phyloP scores from a whole-genome alignment of 495 filamentous ascomycete genomes.

The Neurospora sp. region DNA sequence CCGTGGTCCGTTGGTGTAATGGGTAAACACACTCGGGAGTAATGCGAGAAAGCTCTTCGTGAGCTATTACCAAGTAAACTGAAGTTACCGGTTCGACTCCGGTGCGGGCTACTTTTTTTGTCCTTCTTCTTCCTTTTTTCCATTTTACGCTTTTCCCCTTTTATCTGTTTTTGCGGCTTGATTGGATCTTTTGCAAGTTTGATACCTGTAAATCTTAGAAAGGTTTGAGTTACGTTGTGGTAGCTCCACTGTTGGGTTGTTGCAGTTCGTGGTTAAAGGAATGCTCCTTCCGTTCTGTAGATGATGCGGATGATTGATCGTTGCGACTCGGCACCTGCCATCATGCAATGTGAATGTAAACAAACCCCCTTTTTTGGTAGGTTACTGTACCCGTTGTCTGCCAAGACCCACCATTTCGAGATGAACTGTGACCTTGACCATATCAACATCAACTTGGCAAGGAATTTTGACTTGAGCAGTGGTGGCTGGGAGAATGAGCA shows the following conservation, averaged over 20 bases:
- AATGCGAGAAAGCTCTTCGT: not conserved
- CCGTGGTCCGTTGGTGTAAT: not conserved
- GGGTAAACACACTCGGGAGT: not conserved
- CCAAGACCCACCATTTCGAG: not conserved
- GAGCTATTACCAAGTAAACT: not conserved
- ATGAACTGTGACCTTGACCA: not conserved
- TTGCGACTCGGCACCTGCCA: not conserved
- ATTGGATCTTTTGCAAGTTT: too few relatives aligned
- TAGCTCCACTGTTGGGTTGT: too few relatives aligned
- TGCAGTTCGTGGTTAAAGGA: not conserved
- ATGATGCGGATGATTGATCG: not conserved
- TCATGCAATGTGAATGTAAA: not conserved
- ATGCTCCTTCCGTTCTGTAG: not conserved
- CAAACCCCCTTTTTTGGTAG: not conserved
- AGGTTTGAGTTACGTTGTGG: too few relatives aligned
- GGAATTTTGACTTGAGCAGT: not conserved
- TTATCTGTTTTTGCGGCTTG: too few relatives aligned
- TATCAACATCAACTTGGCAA: not conserved
- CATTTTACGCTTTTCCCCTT: too few relatives aligned
- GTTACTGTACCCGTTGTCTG: not conserved
- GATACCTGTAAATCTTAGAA: too few relatives aligned
- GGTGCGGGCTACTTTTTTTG: not conserved
- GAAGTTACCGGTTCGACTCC: not conserved
- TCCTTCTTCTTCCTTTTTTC: not conserved
- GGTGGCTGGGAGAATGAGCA: not conserved